A percentile compares a stretch with the other conserved stretches of the same genome.
Conservation (phyloP, 2,329 filamentous ascomycete genomes). For the Fusarium sp. region DNA sequence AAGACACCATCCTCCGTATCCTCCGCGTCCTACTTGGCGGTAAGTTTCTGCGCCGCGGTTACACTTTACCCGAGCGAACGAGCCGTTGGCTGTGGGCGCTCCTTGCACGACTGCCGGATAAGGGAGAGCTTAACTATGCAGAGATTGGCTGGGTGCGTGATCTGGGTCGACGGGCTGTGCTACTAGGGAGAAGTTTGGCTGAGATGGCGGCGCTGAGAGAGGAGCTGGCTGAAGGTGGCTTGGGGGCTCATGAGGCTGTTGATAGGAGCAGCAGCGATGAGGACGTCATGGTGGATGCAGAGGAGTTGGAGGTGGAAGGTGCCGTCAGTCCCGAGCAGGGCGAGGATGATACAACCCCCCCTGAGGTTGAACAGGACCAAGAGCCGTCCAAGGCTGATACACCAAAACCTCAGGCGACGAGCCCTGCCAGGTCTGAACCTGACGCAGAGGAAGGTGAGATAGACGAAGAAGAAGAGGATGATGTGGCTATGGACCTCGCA, state of each 20-base stretch:
- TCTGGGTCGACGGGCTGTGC: constrained; percentile 79
- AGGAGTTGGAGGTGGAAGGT: constrained; percentile 45
- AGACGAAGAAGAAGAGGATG: constrained; percentile 47
- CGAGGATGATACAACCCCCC: constrained; percentile 13
- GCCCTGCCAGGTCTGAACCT: constrained; percentile 4
- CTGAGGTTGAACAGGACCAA: constrained; percentile 5
- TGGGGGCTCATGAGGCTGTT: constrained; percentile 58
- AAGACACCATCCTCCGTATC: constrained; percentile 72
- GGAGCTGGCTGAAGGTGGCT: constrained; percentile 52
- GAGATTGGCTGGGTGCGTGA: constrained; percentile 83
- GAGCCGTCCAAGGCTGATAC: background rate
- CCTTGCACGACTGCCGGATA: constrained; percentile 77
- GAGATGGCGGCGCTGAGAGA: constrained; percentile 63
- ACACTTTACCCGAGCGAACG: constrained; percentile 70
- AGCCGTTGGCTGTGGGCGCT: constrained; percentile 90
- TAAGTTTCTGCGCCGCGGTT: constrained; percentile 70
- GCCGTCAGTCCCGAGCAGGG: constrained; percentile 35
- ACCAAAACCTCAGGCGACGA: background rate
- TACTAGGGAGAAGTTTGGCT: constrained; percentile 65
- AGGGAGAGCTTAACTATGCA: constrained; percentile 78
- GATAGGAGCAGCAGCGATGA: constrained; percentile 56
- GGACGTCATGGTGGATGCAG: constrained; percentile 49
- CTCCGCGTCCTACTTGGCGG: constrained; percentile 74
- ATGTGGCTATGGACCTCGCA: constrained; percentile 57
- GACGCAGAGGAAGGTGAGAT: constrained; percentile 42